phyloP scores from a whole-genome alignment of 1,284 basidiomycete genomes.

The Moesziomyces sp. region DNA sequence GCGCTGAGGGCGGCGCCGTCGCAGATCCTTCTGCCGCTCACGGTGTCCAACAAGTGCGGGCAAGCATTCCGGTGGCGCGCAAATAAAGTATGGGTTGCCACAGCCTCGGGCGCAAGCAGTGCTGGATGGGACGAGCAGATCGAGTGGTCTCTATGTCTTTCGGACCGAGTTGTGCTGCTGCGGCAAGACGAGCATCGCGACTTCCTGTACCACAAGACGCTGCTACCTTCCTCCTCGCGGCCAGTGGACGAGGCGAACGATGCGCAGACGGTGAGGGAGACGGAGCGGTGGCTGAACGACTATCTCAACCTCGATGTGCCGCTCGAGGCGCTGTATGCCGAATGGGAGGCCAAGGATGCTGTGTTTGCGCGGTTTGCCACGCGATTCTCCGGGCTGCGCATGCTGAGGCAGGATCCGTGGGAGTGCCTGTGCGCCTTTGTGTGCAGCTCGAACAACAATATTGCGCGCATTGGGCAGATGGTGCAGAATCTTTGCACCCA shows the following conservation, averaged over 20 bases:
- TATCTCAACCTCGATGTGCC: slow-evolving; percentile 90
- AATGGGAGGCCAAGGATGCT: slow-evolving; percentile 80
- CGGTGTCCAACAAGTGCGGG: slow-evolving; percentile 64
- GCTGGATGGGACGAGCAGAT: slow-evolving; percentile 28
- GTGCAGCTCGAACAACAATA: slow-evolving; percentile 98
- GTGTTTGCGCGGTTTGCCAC: slow-evolving; percentile 77
- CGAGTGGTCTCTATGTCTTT: slow-evolving; percentile 65
- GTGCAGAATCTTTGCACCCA: slow-evolving; percentile 66
- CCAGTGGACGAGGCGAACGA: not conserved
- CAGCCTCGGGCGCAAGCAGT: not conserved
- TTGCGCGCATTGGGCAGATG: slow-evolving; percentile 66
- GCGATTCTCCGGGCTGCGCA: slow-evolving; percentile 74
- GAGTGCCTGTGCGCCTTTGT: slow-evolving; percentile 78
- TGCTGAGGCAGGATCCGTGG: slow-evolving; percentile 93
- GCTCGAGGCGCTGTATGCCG: slow-evolving; percentile 78
- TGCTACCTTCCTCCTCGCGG: slow-evolving; percentile 23
- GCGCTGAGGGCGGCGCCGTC: slow-evolving; percentile 31
- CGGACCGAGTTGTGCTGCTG: slow-evolving; percentile 64
- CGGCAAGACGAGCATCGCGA: slow-evolving; percentile 57
- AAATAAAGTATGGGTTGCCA: slow-evolving; percentile 48
- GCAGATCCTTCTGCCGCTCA: slow-evolving; percentile 59
- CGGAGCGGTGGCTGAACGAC: slow-evolving; percentile 80
- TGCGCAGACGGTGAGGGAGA: slow-evolving; percentile 65
- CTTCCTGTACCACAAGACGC: slow-evolving; percentile 57
- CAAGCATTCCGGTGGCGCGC: slow-evolving; percentile 65